phyloP scores from a whole-genome alignment of 108 stramenopile species.

The Ochromonas danica region DNA sequence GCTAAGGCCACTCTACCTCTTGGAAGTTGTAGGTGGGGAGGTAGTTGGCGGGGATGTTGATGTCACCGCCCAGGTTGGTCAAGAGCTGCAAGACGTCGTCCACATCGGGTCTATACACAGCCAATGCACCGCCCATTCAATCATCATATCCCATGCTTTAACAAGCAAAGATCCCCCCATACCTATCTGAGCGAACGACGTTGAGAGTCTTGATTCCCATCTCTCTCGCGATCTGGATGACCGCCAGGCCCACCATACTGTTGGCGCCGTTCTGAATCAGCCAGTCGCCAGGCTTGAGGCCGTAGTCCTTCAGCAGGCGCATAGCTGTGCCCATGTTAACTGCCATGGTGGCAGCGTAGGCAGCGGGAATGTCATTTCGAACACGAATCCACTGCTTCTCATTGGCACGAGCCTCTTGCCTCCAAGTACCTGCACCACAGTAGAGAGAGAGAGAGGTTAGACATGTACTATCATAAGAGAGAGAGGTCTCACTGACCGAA shows the following conservation, averaged over 20 bases:
- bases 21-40: conserved; percentile 33
- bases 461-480: too few relatives aligned
- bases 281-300: conserved; percentile 45
- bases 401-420: conserved; percentile 42
- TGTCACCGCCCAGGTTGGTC: conserved; percentile 47
- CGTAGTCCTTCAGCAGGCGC: conserved; percentile 53
- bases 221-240: conserved; percentile 51
- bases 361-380: conserved; percentile 49
- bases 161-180: too few relatives aligned
- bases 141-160: too few relatives aligned
- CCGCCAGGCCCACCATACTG: conserved; percentile 49
- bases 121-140: too few relatives aligned
- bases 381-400: conserved; percentile 44
- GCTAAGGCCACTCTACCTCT: too few relatives aligned
- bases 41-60: conserved; percentile 39
- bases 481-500: too few relatives aligned
- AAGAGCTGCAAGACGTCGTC: conserved; percentile 42
- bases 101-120: conserved; percentile 40
- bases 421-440: conserved; percentile 38
- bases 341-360: conserved; percentile 46
- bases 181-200: too few relatives aligned
- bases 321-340: conserved; percentile 54
- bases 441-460: too few relatives aligned
- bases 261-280: conserved; percentile 55
- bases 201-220: conserved; percentile 52